Evolutionary conservation across 169 alveolate genomes (phyloP).

Genomic region (Sarcocystis neurona): DNA sequence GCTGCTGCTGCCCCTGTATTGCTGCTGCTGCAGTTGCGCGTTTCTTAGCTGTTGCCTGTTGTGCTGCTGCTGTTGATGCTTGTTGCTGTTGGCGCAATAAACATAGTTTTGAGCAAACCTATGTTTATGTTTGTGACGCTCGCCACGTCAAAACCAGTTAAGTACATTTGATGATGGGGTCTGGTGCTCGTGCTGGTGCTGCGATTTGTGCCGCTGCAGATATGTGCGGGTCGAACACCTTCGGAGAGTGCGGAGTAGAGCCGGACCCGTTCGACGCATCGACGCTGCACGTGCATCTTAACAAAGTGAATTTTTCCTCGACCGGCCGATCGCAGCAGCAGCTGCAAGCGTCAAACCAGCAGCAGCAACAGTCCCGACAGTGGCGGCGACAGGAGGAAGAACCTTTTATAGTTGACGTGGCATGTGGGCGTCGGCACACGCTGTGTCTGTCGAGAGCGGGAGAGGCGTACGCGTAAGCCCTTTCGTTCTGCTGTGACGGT

Average conservation of each 20-base stretch:
- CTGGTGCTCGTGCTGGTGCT: too few relatives aligned
- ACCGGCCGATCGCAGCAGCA: not conserved
- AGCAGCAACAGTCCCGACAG: not conserved
- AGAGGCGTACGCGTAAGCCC: conserved; percentile 8
- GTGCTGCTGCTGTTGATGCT: too few relatives aligned
- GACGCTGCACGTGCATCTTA: conserved; percentile 25
- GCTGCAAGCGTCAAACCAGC: too few relatives aligned
- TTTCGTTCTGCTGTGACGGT: too few relatives aligned
- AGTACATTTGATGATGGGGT: too few relatives aligned
- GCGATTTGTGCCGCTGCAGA: too few relatives aligned
- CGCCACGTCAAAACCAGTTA: too few relatives aligned
- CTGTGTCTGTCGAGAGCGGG: conserved; percentile 25
- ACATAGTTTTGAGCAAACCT: too few relatives aligned
- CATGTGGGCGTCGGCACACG: conserved; percentile 20
- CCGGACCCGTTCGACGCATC: conserved; percentile 26
- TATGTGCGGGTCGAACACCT: conserved; percentile 45
- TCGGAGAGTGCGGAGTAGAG: conserved; percentile 57
- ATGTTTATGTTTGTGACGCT: too few relatives aligned
- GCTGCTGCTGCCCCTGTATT: not conserved
- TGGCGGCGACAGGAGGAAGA: not conserved
- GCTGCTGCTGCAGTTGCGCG: not conserved
- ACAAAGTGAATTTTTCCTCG: not conserved
- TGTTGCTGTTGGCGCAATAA: too few relatives aligned
- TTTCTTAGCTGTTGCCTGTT: too few relatives aligned
- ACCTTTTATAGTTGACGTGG: conserved; percentile 4